Base-by-base conservation (phyloP, 2,329 filamentous ascomycete species). In the Hortaea werneckii region DNA sequence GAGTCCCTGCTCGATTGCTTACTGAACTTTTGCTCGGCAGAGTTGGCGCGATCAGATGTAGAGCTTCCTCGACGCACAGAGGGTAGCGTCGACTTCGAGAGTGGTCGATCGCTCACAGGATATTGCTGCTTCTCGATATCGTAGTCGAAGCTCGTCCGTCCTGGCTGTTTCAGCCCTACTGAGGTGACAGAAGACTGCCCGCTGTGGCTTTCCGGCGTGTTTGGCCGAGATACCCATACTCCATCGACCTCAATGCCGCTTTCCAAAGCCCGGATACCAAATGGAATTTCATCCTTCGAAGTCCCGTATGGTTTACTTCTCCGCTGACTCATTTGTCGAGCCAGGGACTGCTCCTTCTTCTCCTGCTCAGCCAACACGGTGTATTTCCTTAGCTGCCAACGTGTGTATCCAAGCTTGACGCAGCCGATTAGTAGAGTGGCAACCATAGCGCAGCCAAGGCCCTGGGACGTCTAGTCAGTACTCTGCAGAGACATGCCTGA, bases 231-330 rank as follows among this genome's bases (percentile, higher is more conserved):
- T 34, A 72, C 70, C 69, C 70, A 75, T 42, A 95, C 88, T 4
- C 87, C 89, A 52, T 94, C 86, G 6, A 94, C 78, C 60, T 90
- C 78, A 38, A 94, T 73, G 5, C 88, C 88, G 54, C 78, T 84
- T 62, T 95, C 83, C 40, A 95, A 78, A 5, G 89, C 89, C 55
- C 85, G 80, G 44, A 92, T 79, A 13, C 90, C 89, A 58, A 95
- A 95, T 0, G 87, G 88, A 32, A 94, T 78, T 7, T 86, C 82
- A 42, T 78, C 71, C 41, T 71, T 57, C 72, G 79, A 12, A 6
- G 50, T 70, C 79, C 29, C 45, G 30, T 30, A 35, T n/a, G 32
- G 38, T 39, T 37, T 41, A 11, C 45, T 44, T 29, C 46, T 42
- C 11, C 55, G 48, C 41, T 61, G 58, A 49, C 58, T 61, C 53